A percentile compares a stretch with the other conserved stretches of the same genome.
phyloP scores from a whole-genome alignment of 257 asterid genomes.

The Craterostigma plantagineum region DNA sequence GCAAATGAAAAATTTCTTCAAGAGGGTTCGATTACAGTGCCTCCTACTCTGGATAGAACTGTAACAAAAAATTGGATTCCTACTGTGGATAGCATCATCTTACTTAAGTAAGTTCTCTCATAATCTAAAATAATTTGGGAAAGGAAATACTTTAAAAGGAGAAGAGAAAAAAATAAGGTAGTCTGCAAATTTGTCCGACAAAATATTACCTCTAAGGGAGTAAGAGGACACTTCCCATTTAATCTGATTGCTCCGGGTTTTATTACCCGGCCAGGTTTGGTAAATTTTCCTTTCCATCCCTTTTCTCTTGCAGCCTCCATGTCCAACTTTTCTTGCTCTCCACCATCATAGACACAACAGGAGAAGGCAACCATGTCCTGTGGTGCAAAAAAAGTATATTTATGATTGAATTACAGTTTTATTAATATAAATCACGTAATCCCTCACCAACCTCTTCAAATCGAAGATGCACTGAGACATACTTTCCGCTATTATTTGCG shows the following conservation, averaged over 20 bases:
- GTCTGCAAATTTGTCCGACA: not conserved
- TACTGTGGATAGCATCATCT: no score
- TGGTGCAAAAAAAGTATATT: conserved; percentile 10
- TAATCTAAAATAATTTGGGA: not conserved
- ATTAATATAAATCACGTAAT: conserved; percentile 6
- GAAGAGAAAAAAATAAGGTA: no score
- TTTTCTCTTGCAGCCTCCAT: conserved; percentile 99
- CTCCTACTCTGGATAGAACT: no score
- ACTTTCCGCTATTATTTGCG: conserved; percentile 74
- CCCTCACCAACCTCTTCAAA: conserved; percentile 82
- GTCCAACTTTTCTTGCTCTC: conserved; percentile 56
- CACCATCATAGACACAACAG: conserved; percentile 94
- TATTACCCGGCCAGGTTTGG: conserved; percentile 78
- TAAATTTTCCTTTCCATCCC: conserved; percentile 97
- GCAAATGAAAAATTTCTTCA: no score
- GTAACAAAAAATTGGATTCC: no score
- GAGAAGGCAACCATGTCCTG: conserved; percentile 99
- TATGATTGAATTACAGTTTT: conserved; percentile 1
- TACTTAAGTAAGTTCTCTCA: no score
- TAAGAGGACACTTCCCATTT: conserved; percentile 86
- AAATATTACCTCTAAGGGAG: conserved; percentile 79
- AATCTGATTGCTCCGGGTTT: conserved; percentile 80
- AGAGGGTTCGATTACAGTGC: no score
- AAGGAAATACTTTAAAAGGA: not conserved
- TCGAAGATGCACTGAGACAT: conserved; percentile 95